Conservation (phyloP, 768 basidiomycete genomes). For the Mycena maculata region DNA sequence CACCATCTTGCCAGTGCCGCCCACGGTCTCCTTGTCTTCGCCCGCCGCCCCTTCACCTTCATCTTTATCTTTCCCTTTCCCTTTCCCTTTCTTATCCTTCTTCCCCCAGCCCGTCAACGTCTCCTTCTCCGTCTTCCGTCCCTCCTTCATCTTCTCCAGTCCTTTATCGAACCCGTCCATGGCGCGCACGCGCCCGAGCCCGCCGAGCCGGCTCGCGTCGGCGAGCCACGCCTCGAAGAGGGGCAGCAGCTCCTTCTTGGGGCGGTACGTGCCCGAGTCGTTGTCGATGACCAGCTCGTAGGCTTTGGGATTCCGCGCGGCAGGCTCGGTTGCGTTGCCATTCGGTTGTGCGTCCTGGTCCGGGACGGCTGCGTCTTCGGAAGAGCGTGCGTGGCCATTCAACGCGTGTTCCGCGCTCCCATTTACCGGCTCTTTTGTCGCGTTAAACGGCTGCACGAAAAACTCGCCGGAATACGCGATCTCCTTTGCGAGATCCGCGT, state of each 20-base stretch:
- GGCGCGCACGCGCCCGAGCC: constrained; percentile 49
- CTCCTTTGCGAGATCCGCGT: constrained; percentile 55
- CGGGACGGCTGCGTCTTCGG: neutral
- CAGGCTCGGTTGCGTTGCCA: neutral
- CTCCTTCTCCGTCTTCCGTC: constrained; percentile 40
- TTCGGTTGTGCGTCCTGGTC: neutral
- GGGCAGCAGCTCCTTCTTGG: constrained; percentile 52
- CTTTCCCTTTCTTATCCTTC: constrained; percentile 21
- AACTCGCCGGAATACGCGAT: constrained; percentile 59
- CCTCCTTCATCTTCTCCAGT: constrained; percentile 29
- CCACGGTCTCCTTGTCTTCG: neutral
- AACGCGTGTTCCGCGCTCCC: neutral
- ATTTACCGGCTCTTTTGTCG: neutral
- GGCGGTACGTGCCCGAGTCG: constrained; percentile 60
- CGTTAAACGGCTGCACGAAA: constrained; percentile 43
- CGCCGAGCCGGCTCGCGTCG: constrained; percentile 47
- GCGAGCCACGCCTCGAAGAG: constrained; percentile 50
- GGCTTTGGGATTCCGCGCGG: constrained; percentile 42
- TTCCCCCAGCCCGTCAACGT: constrained; percentile 34
- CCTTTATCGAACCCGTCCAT: constrained; percentile 53
- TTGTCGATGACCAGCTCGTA: constrained; percentile 63
- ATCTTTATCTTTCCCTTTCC: constrained; percentile 9
- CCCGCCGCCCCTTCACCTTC: constrained; percentile 19
- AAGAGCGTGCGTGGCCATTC: too few species aligned
- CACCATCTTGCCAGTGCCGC: constrained; percentile 18